phyloP scores from a whole-genome alignment of 1,284 basidiomycete genomes.

The Sanghuangporus weigelae region DNA sequence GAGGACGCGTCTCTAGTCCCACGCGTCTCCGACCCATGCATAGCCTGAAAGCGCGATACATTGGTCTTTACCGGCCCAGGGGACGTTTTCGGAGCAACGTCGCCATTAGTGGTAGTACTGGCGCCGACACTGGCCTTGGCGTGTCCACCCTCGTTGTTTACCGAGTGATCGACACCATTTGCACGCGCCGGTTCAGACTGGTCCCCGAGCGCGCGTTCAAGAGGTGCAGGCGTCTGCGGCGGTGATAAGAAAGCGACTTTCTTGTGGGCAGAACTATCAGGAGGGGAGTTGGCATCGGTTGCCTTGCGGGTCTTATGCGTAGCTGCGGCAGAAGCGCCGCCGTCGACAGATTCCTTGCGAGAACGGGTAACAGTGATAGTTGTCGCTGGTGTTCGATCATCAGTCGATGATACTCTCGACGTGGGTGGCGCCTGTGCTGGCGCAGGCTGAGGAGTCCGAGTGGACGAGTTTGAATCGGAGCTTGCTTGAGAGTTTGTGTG shows the following conservation, averaged over 20 bases:
- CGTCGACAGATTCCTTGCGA: constrained; percentile 9
- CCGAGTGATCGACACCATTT: constrained; percentile 11
- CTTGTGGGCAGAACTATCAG: constrained; percentile 48
- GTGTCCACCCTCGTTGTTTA: background rate
- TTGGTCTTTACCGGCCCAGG: constrained; percentile 48
- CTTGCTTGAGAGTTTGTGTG: constrained; percentile 28
- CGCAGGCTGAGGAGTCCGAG: constrained; percentile 12
- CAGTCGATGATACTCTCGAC: constrained; percentile 1
- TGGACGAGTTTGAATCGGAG: constrained; percentile 25
- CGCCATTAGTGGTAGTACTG: constrained; percentile 41
- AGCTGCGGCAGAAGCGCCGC: constrained; percentile 33
- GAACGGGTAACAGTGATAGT: constrained; percentile 10
- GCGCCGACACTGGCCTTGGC: background rate
- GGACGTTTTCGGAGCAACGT: constrained; percentile 52
- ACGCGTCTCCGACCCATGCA: constrained; percentile 64
- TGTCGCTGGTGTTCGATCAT: background rate
- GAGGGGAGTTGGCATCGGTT: constrained; percentile 34
- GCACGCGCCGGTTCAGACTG: background rate
- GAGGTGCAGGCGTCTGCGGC: constrained; percentile 53
- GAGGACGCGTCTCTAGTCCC: constrained; percentile 47
- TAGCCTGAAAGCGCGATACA: constrained; percentile 67
- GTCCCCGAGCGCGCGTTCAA: constrained; percentile 16
- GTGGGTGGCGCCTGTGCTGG: background rate
- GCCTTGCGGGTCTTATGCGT: constrained; percentile 50
- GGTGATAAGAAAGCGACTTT: constrained; percentile 83